Conservation (phyloP, 257 asterid genomes). For the Solanum raphanifolium region DNA sequence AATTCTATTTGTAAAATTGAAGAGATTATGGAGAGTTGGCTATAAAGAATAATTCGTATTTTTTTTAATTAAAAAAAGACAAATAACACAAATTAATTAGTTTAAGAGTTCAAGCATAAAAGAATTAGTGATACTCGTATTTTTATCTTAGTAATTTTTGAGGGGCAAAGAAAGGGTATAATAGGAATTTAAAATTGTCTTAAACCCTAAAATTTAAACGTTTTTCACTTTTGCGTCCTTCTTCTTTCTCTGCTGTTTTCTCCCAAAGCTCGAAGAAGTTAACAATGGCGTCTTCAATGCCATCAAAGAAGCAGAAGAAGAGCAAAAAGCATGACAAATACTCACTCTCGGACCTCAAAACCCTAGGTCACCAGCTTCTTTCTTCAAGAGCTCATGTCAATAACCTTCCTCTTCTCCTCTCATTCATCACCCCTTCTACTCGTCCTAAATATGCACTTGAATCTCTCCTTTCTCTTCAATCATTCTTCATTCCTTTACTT, state of each 20-base stretch:
- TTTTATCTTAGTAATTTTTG: no score
- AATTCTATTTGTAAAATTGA: no score
- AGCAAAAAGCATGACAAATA: constrained; percentile 4
- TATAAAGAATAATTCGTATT: no score
- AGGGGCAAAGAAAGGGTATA: background rate
- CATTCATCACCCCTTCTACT: constrained; percentile 33
- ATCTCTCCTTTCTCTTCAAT: constrained; percentile 67
- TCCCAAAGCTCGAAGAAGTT: background rate
- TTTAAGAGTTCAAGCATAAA: no score
- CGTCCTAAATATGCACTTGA: constrained; percentile 58
- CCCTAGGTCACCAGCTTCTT: constrained; percentile 59
- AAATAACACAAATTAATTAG: no score
- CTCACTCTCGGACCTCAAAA: constrained; percentile 33
- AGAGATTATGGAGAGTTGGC: no score
- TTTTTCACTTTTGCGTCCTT: background rate
- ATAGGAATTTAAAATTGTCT: background rate
- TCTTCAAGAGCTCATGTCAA: constrained; percentile 61
- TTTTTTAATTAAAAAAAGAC: no score
- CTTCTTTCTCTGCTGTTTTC: background rate
- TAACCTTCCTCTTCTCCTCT: constrained; percentile 62
- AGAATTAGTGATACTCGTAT: no score
- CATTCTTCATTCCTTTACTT: constrained; percentile 75
- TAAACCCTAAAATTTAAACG: background rate
- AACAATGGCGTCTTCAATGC: constrained; percentile 13
- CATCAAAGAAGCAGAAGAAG: constrained; percentile 24